Conservation (phyloP, 2,329 filamentous ascomycete species). For the Shiraia sp. region DNA sequence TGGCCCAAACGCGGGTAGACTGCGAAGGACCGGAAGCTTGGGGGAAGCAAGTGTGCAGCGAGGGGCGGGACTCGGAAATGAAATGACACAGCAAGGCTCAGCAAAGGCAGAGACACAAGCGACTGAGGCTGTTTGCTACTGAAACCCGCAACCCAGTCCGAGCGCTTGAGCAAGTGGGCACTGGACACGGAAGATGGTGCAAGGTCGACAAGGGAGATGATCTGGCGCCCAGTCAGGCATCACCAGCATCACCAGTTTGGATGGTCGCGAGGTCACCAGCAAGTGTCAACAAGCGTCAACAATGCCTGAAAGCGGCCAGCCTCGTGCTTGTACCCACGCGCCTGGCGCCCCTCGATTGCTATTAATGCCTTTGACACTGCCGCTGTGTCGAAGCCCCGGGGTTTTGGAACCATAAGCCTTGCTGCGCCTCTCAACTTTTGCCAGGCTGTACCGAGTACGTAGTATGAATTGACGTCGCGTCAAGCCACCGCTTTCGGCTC, state of each 20-base stretch:
- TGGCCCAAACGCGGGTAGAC: constrained; percentile 4
- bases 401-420: constrained; percentile 11
- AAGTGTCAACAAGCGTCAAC: constrained; percentile 13
- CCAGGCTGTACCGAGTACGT: too few relatives aligned
- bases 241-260: too few relatives aligned
- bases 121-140: constrained; percentile 23
- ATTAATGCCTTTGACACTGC: constrained; percentile 25
- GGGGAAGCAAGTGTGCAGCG: constrained; percentile 10
- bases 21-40: constrained; percentile 6
- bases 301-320: constrained; percentile 8
- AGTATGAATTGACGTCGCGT: constrained; percentile 17
- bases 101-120: constrained; percentile 15
- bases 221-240: too few relatives aligned
- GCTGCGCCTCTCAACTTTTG: constrained; percentile 19
- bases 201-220: too few relatives aligned
- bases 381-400: constrained; percentile 11
- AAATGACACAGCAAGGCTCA: constrained; percentile 8
- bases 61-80: constrained; percentile 13
- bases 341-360: constrained; percentile 18
- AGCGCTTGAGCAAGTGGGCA: constrained; percentile 15
- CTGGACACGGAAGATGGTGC: constrained; percentile 18
- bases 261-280: too few relatives aligned
- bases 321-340: constrained; percentile 16
- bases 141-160: constrained; percentile 25
- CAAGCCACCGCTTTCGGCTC: constrained; percentile 20